A percentile compares a stretch with the other conserved stretches of the same genome.
These are phyloP conservation scores for Physocladia obscura DNA, from an alignment of 192 early-diverging fungal species.

Conservation along the genomic window DNA sequence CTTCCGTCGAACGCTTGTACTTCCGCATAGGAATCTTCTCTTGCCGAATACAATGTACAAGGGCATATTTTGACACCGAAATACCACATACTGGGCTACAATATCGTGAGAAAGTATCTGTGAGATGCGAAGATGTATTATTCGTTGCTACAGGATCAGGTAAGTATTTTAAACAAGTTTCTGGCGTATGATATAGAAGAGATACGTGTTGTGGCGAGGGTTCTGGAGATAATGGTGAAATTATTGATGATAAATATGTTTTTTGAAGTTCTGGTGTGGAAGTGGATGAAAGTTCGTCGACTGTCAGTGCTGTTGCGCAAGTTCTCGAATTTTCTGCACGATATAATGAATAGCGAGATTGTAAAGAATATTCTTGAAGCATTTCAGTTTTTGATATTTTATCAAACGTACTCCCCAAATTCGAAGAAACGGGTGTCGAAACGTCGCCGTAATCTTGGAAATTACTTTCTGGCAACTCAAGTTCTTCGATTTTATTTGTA, in stretches of 20 bases:
- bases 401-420: neutral
- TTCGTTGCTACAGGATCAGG: constrained; percentile 10
- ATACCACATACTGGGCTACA: constrained; percentile 7
- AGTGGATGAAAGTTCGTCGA: neutral
- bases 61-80: neutral
- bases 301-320: neutral
- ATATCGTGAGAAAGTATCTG: neutral
- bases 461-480: neutral
- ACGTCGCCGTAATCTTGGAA: neutral
- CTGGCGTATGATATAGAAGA: neutral
- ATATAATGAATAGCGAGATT: too few species aligned
- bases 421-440: neutral
- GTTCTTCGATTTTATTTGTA: neutral
- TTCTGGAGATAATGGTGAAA: neutral
- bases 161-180: constrained; percentile 25
- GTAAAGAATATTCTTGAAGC: neutral
- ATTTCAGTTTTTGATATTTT: neutral
- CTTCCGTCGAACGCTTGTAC: neutral
- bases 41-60: neutral
- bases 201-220: neutral
- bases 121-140: neutral
- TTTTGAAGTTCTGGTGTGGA: neutral
- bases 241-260: neutral
- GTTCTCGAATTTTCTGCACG: too few species aligned
- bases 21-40: neutral